A percentile compares a stretch with the other conserved stretches of the same genome.
These are phyloP conservation scores for Xylariales sp. DNA, from an alignment of 2,329 filamentous ascomycete genomes.

Conservation along the genomic window DNA sequence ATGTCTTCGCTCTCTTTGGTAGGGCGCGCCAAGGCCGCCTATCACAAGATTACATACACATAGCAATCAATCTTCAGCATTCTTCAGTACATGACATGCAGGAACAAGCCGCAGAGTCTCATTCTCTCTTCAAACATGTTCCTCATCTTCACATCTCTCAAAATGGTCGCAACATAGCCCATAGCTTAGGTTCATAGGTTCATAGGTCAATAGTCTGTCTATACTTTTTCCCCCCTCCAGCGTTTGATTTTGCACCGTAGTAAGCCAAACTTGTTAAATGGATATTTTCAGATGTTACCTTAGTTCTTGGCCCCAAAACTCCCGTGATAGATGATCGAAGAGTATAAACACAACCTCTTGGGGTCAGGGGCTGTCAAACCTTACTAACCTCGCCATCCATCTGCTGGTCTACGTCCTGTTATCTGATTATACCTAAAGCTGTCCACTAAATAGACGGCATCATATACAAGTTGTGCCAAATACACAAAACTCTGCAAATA, in stretches of 20 bases:
- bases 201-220: conserved; percentile 10
- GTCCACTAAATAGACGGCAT: conserved; percentile 25
- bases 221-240: conserved; percentile 16
- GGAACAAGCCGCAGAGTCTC: not conserved
- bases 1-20: not conserved
- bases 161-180: not conserved
- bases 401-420: not conserved
- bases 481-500: conserved; percentile 24
- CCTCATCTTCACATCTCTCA: not conserved
- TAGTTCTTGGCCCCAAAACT: not conserved
- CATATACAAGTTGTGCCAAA: conserved; percentile 35
- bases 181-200: not conserved
- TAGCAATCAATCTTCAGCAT: too few relatives aligned
- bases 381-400: conserved; percentile 18
- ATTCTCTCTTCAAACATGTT: not conserved
- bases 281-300: not conserved
- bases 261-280: not conserved
- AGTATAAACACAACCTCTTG: conserved; percentile 6
- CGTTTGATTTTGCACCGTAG: not conserved
- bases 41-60: not conserved
- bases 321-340: not conserved
- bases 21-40: too few relatives aligned
- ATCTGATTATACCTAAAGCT: conserved; percentile 26
- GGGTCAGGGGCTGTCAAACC: not conserved
- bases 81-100: not conserved